phyloP scores from a whole-genome alignment of 2,329 filamentous ascomycete genomes.

The Endoconidiophora polonica region DNA sequence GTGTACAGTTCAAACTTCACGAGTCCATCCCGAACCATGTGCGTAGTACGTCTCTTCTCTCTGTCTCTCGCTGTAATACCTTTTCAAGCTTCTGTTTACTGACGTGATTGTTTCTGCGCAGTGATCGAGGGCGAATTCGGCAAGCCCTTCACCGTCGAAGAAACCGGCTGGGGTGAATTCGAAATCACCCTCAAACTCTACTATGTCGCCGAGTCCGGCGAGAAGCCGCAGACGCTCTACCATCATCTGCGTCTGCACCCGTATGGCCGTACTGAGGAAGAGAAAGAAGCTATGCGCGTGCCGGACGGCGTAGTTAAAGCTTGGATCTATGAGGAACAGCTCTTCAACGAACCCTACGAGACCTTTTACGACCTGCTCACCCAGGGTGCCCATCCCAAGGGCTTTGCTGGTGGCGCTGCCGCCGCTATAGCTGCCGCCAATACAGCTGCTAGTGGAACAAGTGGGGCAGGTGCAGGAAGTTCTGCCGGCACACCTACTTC shows the following conservation, averaged over 20 bases:
- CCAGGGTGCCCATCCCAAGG: constrained; percentile 42
- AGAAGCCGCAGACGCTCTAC: constrained; percentile 92
- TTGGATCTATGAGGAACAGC: constrained; percentile 81
- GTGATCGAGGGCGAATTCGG: constrained; percentile 54
- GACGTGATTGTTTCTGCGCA: constrained; percentile 15
- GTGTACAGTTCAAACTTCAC: constrained; percentile 96
- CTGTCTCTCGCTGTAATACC: not conserved
- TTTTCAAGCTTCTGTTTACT: not conserved
- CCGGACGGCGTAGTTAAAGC: constrained; percentile 50
- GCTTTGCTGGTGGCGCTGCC: constrained; percentile 20
- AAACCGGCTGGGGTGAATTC: constrained; percentile 97
- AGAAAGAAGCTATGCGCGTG: constrained; percentile 42
- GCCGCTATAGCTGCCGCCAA: constrained; percentile 1
- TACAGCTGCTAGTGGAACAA: constrained; percentile 13
- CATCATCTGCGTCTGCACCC: constrained; percentile 84
- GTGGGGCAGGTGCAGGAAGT: constrained; percentile 14
- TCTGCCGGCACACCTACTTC: not conserved
- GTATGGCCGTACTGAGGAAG: constrained; percentile 66
- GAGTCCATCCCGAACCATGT: constrained; percentile 89
- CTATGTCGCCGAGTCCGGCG: constrained; percentile 70
- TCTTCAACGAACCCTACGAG: constrained; percentile 95
- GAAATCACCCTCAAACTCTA: constrained; percentile 91
- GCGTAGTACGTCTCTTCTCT: constrained; percentile 35
- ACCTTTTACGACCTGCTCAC: constrained; percentile 81
- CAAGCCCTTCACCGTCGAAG: constrained; percentile 65